Base-by-base conservation (phyloP, 1,139 yeast species). In the Geotrichum carabidarum region DNA sequence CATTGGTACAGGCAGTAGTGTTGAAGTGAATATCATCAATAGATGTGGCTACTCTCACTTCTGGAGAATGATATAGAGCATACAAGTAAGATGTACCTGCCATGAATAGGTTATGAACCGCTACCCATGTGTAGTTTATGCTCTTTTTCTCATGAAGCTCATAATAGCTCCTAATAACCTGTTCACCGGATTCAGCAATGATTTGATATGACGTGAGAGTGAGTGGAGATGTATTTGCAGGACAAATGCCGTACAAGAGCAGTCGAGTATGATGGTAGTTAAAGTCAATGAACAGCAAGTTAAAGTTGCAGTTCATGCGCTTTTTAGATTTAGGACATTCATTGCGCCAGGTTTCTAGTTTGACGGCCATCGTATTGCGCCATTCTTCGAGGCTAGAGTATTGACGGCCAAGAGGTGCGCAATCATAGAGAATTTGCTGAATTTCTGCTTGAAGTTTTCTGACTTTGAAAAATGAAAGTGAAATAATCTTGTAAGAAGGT, bases 51-150 rank as follows among this genome's bases (percentile, higher is more conserved):
- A 71, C 63, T 14, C 81, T 69, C 1, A 80, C 79, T 37, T 76
- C 78, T 18, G 75, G 77, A 38, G 86, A 81, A 65, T 85, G 86
- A 65, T 86, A 88, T 11, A 88, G 75, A 0, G 90, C 79, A 65
- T 86, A 89, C 46, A 89, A 73, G 63, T 83, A 88, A 2, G 95
- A 84, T 18, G 91, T 85, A 0, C 95, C 95, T 0, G 95, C 91
- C 85, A 86, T 84, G 66, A 88, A 87, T 54, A 88, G 72, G 67
- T 88, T 89, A 67, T 89, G 95, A 1, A 89, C 91, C 0, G 95
- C 95, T 0, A 91, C 93, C 96, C 96, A 90, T 0, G 96, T 87
- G 69, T 86, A 89, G 66, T 89, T 89, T 59, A 89, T 77, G 48
- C 80, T 75, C 62, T 80, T 80, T 34, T 76, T 77, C 15, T 72